Percentiles rank a stretch among this genome's conserved stretches.
These are phyloP conservation scores for Agarophyton chilense DNA, from an alignment of 23 red algal genomes.

Conservation along the genomic window DNA sequence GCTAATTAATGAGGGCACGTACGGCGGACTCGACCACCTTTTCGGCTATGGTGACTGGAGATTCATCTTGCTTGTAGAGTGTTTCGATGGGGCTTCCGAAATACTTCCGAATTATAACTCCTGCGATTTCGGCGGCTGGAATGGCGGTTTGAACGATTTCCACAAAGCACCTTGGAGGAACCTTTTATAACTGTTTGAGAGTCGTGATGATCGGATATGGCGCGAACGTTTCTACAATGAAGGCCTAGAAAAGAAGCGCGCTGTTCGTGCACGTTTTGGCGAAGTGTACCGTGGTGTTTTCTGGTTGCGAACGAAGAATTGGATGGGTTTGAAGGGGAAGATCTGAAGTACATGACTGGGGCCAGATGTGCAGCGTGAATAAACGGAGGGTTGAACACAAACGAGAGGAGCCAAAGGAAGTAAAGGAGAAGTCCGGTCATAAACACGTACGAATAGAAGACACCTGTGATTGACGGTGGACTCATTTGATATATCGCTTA, in stretches of 20 bases:
- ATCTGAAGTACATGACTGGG: no score
- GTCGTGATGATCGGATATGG: background rate
- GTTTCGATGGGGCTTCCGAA: constrained; percentile 47
- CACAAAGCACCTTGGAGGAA: background rate
- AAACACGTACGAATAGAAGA: background rate
- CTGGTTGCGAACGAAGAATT: background rate
- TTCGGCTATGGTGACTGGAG: constrained; percentile 90
- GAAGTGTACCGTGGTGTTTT: background rate
- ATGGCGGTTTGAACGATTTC: no score
- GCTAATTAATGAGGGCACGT: constrained; percentile 64
- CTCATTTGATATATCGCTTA: no score
- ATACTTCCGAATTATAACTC: no score
- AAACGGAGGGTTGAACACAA: no score
- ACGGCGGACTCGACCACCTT: constrained; percentile 74
- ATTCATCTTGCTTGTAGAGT: constrained; percentile 72
- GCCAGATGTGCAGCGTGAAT: no score
- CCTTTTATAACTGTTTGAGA: background rate
- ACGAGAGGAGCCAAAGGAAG: no score
- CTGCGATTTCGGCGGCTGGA: no score
- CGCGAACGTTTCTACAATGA: background rate
- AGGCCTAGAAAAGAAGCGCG: background rate
- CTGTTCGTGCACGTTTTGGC: background rate
- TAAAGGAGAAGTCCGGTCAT: no score
- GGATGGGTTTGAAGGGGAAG: no score
- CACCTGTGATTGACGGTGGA: no score